These are phyloP conservation scores for Jatropha podagrica DNA, from an alignment of 441 rosid genomes.

Conservation along the genomic window DNA sequence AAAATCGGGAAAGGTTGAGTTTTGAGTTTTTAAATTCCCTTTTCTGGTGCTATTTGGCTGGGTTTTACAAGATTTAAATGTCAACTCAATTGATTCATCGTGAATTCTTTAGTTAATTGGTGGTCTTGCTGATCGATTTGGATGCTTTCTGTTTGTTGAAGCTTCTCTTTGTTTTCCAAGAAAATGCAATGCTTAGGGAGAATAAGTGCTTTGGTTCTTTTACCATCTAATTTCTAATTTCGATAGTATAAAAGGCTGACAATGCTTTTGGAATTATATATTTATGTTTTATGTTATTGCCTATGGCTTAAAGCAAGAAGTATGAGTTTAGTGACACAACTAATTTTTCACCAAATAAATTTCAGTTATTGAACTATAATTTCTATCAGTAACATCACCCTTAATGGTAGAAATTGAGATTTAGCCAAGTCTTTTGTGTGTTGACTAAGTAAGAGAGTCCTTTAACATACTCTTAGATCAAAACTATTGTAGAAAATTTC, in stretches of 20 bases:
- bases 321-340: neutral
- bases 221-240: neutral
- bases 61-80: neutral
- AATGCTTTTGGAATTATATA: neutral
- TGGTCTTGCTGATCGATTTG: neutral
- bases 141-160: neutral
- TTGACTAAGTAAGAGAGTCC: neutral
- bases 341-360: too few relatives aligned
- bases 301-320: neutral
- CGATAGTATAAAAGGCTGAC: neutral
- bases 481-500: too few relatives aligned
- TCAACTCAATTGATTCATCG: neutral
- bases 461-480: too few relatives aligned
- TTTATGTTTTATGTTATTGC: too few relatives aligned
- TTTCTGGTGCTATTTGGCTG: neutral
- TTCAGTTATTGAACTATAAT: neutral
- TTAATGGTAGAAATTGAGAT: too few relatives aligned
- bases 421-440: too few relatives aligned
- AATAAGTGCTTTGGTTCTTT: neutral
- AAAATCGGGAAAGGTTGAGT: neutral
- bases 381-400: too few relatives aligned
- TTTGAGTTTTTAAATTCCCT: neutral
- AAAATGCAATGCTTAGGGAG: neutral
- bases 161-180: neutral
- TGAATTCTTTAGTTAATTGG: neutral